Base-by-base conservation (phyloP, 768 basidiomycete genomes). In the Pulveroboletus ravenelii region DNA sequence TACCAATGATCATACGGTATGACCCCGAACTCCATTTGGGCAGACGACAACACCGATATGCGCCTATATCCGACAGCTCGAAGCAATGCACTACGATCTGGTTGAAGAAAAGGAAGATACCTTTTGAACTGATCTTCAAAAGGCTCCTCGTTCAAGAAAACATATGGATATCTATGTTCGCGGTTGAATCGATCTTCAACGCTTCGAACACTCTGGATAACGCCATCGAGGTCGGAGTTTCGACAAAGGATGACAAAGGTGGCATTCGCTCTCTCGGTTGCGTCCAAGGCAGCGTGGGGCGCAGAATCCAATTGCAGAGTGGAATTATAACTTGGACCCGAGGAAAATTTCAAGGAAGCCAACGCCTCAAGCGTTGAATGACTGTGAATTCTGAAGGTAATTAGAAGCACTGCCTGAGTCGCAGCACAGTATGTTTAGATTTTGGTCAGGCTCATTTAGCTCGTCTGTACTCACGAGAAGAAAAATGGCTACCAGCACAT, bases 1-100 rank as follows among this genome's bases (percentile, higher is more conserved):
- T 71, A 67, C 88, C 88, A 90, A 47, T 86, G 75, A 14, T 81
- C 75, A 20, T 59, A 64, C 7, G 82, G 80, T 45, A 90, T 79
- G 12, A 74, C 54, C 6, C 82, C 84, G 62, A 84, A 87, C 17
- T 70, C 62, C 48, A 80, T 79, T n/a, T 68, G 66, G 8, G 76
- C 69, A 13, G 64, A 54, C 2, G 77, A 79, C 18, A 80, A 44
- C 6, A 71, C 67, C 15, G 64, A 59, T 17, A 72, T 36, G 23
- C 67, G 67, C 31, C 74, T 69, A 23, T 39, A 3, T 20, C 13
- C 1, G 62, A 44, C 48, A 48, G 15, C 69, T 43, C 61, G 67
- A 53, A 32, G 48, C 12, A 6, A 18, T 27, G 38, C 32, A 12
- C 30, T 47, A 46, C 37, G 1, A 29, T 29, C 15, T 1, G 10